Percentiles rank a stretch among this genome's conserved stretches.
Conservation (phyloP, 2,329 filamentous ascomycete species). For the Ascochyta viciae-villosae region DNA sequence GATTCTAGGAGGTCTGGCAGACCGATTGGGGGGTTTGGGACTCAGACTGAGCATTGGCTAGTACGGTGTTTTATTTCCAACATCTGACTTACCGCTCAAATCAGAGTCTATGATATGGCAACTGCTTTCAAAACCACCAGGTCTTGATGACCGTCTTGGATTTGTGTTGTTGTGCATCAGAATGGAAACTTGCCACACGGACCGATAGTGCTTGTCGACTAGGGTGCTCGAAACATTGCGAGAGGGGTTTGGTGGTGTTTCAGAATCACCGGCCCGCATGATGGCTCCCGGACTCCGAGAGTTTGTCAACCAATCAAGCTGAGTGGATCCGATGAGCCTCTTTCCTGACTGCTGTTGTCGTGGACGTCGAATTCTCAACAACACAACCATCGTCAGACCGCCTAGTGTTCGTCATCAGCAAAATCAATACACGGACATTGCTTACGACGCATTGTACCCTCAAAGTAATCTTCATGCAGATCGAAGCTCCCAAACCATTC, state of each 20-base stretch:
- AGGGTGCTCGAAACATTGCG: slow-evolving; percentile 9
- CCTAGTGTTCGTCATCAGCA: background rate
- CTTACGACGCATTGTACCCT: slow-evolving; percentile 8
- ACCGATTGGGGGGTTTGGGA: slow-evolving; percentile 27
- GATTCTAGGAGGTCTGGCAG: slow-evolving; percentile 27
- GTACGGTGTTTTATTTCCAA: no score
- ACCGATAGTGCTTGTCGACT: background rate
- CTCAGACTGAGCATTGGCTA: slow-evolving; percentile 26
- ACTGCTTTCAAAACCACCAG: no score
- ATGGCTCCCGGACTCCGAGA: slow-evolving; percentile 13
- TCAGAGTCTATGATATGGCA: no score
- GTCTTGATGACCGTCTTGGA: background rate
- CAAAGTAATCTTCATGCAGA: background rate
- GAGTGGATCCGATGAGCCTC: slow-evolving; percentile 7
- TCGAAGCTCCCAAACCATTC: background rate
- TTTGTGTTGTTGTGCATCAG: background rate
- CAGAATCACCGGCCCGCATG: slow-evolving; percentile 17
- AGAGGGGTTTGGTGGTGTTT: slow-evolving; percentile 12
- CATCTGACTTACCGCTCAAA: no score
- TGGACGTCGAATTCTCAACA: background rate
- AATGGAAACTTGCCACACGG: background rate
- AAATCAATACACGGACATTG: background rate
- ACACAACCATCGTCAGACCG: slow-evolving; percentile 4
- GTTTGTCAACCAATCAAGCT: slow-evolving; percentile 6
- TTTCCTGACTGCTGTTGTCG: background rate